Evolutionary conservation across 306 rosid species (phyloP).

Genomic region (Inga oerstediana): DNA sequence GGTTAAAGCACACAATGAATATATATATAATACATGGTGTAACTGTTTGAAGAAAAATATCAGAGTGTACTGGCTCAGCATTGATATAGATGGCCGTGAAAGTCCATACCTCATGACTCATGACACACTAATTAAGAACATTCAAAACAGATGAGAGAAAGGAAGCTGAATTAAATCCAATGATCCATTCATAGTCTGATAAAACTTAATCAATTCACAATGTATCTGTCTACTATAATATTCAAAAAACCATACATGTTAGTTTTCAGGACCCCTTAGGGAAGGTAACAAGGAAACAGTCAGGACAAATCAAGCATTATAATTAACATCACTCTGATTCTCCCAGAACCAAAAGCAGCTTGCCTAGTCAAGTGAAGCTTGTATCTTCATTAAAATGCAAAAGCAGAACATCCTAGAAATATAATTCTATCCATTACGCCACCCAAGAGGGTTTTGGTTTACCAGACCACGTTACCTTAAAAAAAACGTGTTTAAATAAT

Average conservation of each 20-base stretch:
- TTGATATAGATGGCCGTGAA: background rate
- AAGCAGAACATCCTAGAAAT: background rate
- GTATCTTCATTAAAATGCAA: slow-evolving; percentile 18
- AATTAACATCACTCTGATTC: slow-evolving; percentile 1
- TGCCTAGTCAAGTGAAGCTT: background rate
- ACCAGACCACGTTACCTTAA: background rate
- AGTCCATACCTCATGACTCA: background rate
- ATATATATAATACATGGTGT: background rate
- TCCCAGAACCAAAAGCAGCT: slow-evolving; percentile 9
- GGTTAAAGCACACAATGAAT: background rate
- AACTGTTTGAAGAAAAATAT: background rate
- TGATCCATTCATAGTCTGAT: background rate
- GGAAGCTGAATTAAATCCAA: background rate
- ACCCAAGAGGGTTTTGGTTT: background rate
- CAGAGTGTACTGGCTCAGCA: background rate
- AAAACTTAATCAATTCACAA: background rate
- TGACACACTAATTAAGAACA: background rate
- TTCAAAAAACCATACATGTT: background rate
- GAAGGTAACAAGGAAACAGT: background rate
- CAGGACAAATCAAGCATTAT: background rate
- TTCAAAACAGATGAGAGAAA: background rate
- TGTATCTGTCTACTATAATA: background rate
- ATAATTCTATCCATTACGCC: background rate
- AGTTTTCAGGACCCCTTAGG: background rate
- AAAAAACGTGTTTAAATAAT: background rate